Evolutionary conservation across 169 alveolate genomes (phyloP).

Genomic region (Theileria annulata): DNA sequence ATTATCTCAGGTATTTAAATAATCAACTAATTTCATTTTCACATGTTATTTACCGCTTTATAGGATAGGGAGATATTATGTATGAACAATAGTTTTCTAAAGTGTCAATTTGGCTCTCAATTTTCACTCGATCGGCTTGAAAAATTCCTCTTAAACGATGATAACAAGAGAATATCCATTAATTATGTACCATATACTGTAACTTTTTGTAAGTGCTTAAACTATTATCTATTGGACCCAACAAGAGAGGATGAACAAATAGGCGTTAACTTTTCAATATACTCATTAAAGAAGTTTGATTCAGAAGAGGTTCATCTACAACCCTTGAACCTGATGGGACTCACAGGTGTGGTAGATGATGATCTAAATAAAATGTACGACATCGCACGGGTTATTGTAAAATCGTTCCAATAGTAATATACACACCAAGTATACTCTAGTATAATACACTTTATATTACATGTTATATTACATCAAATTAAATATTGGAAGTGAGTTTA

Average conservation of each 20-base stretch:
- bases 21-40: not conserved
- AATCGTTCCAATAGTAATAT: not conserved
- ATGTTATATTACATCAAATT: not conserved
- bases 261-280: conserved; percentile 34
- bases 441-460: not conserved
- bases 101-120: not conserved
- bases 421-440: not conserved
- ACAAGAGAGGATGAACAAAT: conserved; percentile 54
- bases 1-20: not conserved
- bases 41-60: not conserved
- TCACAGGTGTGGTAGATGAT: conserved; percentile 15
- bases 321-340: conserved; percentile 48
- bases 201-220: conserved; percentile 35
- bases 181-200: conserved; percentile 47
- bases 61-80: not conserved
- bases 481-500: conserved; percentile 24
- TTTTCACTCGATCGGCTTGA: not conserved
- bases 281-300: conserved; percentile 7
- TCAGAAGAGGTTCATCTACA: conserved; percentile 17
- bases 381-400: not conserved
- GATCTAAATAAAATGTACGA: conserved; percentile 8
- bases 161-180: not conserved
- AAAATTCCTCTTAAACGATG: conserved; percentile 10
- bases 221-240: conserved; percentile 51
- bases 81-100: not conserved